Percentiles rank a stretch among this genome's conserved stretches.
These are phyloP conservation scores for Poa annua DNA, from an alignment of 176 grass and related monocot genomes.

Conservation along the genomic window DNA sequence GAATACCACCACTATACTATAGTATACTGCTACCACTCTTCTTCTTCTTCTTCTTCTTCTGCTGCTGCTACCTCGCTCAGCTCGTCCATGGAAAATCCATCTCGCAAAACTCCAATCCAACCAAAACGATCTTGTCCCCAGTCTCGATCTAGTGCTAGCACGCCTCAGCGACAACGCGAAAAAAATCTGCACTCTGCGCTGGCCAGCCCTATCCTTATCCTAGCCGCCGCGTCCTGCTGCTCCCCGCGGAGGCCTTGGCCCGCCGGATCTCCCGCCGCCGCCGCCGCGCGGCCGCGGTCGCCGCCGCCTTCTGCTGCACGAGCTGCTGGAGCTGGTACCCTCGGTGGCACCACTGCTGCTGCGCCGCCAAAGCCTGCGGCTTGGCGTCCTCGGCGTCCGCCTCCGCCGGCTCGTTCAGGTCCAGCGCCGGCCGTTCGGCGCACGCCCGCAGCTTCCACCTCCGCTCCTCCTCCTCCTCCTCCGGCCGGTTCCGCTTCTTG, in stretches of 20 bases:
- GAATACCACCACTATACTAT: background rate
- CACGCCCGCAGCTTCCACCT: background rate
- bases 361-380: background rate
- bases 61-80: background rate
- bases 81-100: background rate
- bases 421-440: slow-evolving; percentile 12
- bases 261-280: slow-evolving; percentile 43
- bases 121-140: background rate
- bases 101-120: background rate
- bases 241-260: slow-evolving; percentile 21
- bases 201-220: slow-evolving; percentile 30
- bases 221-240: slow-evolving; percentile 30
- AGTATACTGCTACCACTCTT: background rate
- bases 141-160: background rate
- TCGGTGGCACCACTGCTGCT: background rate
- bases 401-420: slow-evolving; percentile 53
- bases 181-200: background rate
- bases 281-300: slow-evolving; percentile 36
- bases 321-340: background rate
- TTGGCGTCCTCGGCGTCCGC: background rate
- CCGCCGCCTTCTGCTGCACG: slow-evolving; percentile 33
- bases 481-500: background rate
- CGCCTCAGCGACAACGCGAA: background rate
- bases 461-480: background rate
- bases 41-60: background rate